Conservation (phyloP, 768 basidiomycete genomes). For the Russula sp. region DNA sequence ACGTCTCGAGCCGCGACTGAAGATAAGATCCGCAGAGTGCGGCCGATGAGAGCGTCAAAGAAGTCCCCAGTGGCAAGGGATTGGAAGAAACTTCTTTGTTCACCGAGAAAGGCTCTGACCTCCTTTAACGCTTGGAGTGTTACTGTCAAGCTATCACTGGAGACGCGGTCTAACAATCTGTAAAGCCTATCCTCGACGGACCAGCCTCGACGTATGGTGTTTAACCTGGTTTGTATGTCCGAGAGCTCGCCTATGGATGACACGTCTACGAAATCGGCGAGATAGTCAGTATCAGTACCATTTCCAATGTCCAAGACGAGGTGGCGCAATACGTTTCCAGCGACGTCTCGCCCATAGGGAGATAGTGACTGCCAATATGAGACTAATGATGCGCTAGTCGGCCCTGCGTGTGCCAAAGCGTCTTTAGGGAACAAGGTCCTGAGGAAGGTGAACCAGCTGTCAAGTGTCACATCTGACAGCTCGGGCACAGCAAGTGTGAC, state of each 20-base stretch:
- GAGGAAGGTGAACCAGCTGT: conserved; percentile 78
- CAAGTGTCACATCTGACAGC: conserved; percentile 73
- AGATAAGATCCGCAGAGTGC: conserved; percentile 64
- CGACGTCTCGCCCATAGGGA: conserved; percentile 48
- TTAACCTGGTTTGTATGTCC: conserved; percentile 44
- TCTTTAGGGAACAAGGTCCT: conserved; percentile 63
- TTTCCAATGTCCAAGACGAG: conserved; percentile 62
- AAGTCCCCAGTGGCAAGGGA: conserved; percentile 76
- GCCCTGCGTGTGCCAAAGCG: conserved; percentile 78
- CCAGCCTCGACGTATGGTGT: conserved; percentile 47
- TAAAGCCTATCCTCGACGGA: conserved; percentile 54
- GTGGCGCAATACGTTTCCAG: conserved; percentile 60
- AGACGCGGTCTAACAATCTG: conserved; percentile 68
- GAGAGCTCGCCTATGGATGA: conserved; percentile 64
- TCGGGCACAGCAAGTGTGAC: conserved; percentile 75
- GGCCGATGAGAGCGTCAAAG: conserved; percentile 75
- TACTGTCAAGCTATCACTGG: conserved; percentile 79
- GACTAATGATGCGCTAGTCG: conserved; percentile 82
- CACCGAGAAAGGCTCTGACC: conserved; percentile 61
- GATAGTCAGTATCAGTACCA: conserved; percentile 47
- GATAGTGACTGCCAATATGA: conserved; percentile 71
- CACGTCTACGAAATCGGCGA: conserved; percentile 81
- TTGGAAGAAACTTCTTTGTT: conserved; percentile 51
- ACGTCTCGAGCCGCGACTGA: conserved; percentile 72
- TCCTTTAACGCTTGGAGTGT: conserved; percentile 72